Evolutionary conservation across 2,329 filamentous ascomycete genomes (phyloP).

Genomic region (Talaromyces verruculosus): DNA sequence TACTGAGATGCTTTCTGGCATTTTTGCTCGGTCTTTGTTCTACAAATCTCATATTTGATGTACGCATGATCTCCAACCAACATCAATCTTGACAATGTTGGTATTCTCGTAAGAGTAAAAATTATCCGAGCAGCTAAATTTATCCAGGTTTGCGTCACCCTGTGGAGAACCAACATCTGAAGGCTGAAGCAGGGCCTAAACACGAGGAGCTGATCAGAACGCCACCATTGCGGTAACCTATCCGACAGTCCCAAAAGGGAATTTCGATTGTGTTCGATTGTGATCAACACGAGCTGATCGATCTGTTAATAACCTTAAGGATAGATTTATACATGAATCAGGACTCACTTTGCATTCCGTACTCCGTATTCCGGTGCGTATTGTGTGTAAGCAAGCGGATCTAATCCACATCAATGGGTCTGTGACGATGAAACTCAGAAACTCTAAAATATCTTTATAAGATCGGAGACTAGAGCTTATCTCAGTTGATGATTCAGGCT

Average conservation of each 20-base stretch:
- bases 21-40: not conserved
- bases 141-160: conserved; percentile 2
- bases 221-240: not conserved
- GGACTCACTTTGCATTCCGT: not conserved
- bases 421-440: not conserved
- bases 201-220: conserved; percentile 8
- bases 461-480: not conserved
- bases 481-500: not conserved
- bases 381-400: not conserved
- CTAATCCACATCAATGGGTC: not conserved
- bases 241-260: not conserved
- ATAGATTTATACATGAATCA: not conserved
- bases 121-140: not conserved
- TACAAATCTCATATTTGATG: not conserved
- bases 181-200: not conserved
- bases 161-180: conserved; percentile 1
- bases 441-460: not conserved
- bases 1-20: not conserved
- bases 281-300: not conserved
- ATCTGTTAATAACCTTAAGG: not conserved
- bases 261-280: not conserved
- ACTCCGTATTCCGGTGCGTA: not conserved
- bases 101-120: not conserved
- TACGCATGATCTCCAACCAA: not conserved
- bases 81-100: not conserved